Percentiles rank a stretch among this genome's conserved stretches.
phyloP scores from a whole-genome alignment of 2,329 filamentous ascomycete species.

The Thyridium curvatum region DNA sequence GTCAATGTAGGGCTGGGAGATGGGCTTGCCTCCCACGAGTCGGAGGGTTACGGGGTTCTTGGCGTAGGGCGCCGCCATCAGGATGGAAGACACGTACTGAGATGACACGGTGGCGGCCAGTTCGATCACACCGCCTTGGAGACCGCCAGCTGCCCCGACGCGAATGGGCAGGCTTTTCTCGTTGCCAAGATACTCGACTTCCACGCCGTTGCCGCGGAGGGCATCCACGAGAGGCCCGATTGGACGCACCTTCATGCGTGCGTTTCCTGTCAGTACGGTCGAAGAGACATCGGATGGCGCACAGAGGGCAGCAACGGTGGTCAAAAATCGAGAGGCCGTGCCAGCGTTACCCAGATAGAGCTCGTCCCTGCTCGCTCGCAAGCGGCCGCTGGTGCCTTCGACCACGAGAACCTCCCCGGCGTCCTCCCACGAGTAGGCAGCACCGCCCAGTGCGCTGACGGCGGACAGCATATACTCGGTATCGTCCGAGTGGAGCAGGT shows the following conservation, averaged over 20 bases:
- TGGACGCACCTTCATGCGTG: slow-evolving; percentile 91
- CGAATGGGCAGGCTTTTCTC: slow-evolving; percentile 78
- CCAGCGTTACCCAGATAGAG: slow-evolving; percentile 95
- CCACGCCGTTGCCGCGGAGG: slow-evolving; percentile 78
- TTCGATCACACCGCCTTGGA: slow-evolving; percentile 82
- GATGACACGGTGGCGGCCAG: slow-evolving; percentile 93
- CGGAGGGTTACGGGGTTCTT: slow-evolving; percentile 87
- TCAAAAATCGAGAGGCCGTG: slow-evolving; percentile 91
- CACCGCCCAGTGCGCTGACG: slow-evolving; percentile 76
- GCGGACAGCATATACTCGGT: slow-evolving; percentile 96
- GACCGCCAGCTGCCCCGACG: slow-evolving; percentile 75
- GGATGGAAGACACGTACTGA: slow-evolving; percentile 95
- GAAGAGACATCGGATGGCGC: slow-evolving; percentile 56
- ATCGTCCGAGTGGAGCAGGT: slow-evolving; percentile 92
- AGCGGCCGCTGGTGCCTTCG: slow-evolving; percentile 79
- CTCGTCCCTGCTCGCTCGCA: slow-evolving; percentile 68
- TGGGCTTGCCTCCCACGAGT: slow-evolving; percentile 92
- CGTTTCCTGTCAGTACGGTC: slow-evolving; percentile 86
- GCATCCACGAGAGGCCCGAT: slow-evolving; percentile 92
- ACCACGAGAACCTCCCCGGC: slow-evolving; percentile 88
- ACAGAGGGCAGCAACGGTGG: slow-evolving; percentile 83
- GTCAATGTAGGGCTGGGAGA: slow-evolving; percentile 95
- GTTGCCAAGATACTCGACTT: slow-evolving; percentile 78
- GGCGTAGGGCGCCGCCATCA: slow-evolving; percentile 96
- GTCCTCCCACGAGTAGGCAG: slow-evolving; percentile 89